Evolutionary conservation across 2,329 filamentous ascomycete genomes (phyloP), one percentile per base, ranked within the genome.

Genomic region (Claviceps monticola): DNA sequence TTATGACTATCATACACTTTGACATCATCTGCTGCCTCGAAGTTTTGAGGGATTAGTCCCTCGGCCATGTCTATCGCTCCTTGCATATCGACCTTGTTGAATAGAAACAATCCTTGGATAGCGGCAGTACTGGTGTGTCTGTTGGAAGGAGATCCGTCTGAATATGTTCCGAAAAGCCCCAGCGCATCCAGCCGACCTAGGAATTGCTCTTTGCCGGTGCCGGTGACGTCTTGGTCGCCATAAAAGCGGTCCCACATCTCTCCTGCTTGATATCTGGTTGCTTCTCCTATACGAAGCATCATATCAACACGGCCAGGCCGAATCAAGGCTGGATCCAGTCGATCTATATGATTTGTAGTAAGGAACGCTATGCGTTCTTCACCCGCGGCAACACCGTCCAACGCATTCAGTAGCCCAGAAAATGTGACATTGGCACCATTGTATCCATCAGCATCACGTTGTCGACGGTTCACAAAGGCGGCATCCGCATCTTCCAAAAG

Each of bases 221-320:
- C 81, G 51, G 81, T 76, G 1, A 61, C 58, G 62, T 95, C 90
- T 23, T 88, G 72, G 37, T 94, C 87, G 4, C 86, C 85, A 62
- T 97, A 98, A 71, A 97, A 98, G 19, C 93, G 82, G 66, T 94
- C 85, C 89, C 91, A 98, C 70, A 98, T 86, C 66, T 84, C 76
- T 14, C 73, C 79, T 17, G 94, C 90, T 68, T 97, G 93, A 65
- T 86, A 85, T 53, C 81, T 76, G 2, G 86, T 91, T 36, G 91
- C 89, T 66, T 95, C 86, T 39, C 90, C 91, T 48, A 98, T 84
- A 51, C 88, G 80, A 3, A 95, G 79, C 58, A 88, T 93, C 84
- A 97, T 86, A 67, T 98, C 93, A 1, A 98, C 89, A 48, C 93
- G 79, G 0, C 93, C 93, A 0, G 93, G 93, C 23, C 93, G 78